Conservation (phyloP, 345 rosid species). For the Populus alba region DNA sequence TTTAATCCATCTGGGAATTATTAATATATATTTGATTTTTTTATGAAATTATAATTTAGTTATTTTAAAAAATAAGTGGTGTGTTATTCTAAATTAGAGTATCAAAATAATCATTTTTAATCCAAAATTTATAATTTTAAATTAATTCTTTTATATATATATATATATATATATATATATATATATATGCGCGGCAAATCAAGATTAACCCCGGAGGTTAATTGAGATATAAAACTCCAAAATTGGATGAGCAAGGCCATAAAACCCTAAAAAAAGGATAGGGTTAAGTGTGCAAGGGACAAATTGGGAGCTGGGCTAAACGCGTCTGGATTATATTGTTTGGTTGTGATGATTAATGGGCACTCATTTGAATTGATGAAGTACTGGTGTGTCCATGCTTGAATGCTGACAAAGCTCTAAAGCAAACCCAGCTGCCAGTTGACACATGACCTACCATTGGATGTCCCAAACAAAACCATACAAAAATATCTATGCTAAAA, state of each 20-base stretch:
- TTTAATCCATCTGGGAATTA: too few relatives aligned
- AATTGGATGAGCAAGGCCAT: neutral
- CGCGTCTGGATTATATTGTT: neutral
- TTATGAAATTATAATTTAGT: too few relatives aligned
- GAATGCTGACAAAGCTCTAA: neutral
- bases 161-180: too few relatives aligned
- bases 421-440: neutral
- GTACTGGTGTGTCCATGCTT: neutral
- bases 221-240: neutral
- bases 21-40: too few relatives aligned
- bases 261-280: neutral
- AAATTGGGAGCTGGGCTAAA: neutral
- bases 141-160: too few relatives aligned
- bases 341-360: constrained; percentile 1
- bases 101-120: too few relatives aligned
- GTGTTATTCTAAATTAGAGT: too few relatives aligned
- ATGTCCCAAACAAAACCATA: neutral
- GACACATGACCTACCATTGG: neutral
- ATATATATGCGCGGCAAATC: too few relatives aligned
- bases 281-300: neutral
- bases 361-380: constrained; percentile 1
- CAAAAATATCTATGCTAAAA: neutral
- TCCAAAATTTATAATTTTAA: too few relatives aligned
- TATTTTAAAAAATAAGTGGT: too few relatives aligned
- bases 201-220: too few relatives aligned